Percentiles rank a stretch among this genome's conserved stretches.
phyloP scores from a whole-genome alignment of 1,284 basidiomycete species.

The Moniliophthora roreri region DNA sequence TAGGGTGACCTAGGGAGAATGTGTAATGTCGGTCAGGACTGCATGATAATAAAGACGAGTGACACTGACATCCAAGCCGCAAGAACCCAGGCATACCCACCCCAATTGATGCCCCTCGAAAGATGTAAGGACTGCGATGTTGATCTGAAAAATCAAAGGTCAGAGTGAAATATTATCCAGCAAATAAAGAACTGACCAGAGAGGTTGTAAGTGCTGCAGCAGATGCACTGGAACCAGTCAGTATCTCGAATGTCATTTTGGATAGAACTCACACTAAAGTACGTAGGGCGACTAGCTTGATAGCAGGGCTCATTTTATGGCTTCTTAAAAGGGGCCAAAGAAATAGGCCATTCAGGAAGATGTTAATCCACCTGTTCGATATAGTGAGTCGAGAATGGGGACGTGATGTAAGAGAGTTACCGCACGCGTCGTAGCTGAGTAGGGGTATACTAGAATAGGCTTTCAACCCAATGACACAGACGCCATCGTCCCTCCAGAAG shows the following conservation, averaged over 20 bases:
- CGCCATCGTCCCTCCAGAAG: conserved; percentile 30
- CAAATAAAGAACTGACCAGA: conserved; percentile 18
- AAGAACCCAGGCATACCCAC: conserved; percentile 11
- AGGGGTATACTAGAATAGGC: conserved; percentile 14
- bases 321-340: conserved; percentile 38
- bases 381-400: not conserved
- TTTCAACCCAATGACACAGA: conserved; percentile 45
- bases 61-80: conserved; percentile 11
- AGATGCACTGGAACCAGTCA: conserved; percentile 30
- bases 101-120: conserved; percentile 8
- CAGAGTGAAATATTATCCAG: not conserved
- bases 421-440: conserved; percentile 12
- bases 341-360: conserved; percentile 43
- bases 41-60: too few species aligned
- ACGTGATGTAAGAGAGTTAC: not conserved
- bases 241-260: not conserved
- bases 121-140: conserved; percentile 29
- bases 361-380: conserved; percentile 30
- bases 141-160: conserved; percentile 17
- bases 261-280: conserved; percentile 30
- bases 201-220: conserved; percentile 38
- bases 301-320: conserved; percentile 28
- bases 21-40: too few species aligned
- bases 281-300: conserved; percentile 34
- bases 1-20: not conserved